Percentiles rank a stretch among this genome's conserved stretches.
These are phyloP conservation scores for Fermentozyma sake DNA, from an alignment of 1,139 yeast genomes.

Conservation along the genomic window DNA sequence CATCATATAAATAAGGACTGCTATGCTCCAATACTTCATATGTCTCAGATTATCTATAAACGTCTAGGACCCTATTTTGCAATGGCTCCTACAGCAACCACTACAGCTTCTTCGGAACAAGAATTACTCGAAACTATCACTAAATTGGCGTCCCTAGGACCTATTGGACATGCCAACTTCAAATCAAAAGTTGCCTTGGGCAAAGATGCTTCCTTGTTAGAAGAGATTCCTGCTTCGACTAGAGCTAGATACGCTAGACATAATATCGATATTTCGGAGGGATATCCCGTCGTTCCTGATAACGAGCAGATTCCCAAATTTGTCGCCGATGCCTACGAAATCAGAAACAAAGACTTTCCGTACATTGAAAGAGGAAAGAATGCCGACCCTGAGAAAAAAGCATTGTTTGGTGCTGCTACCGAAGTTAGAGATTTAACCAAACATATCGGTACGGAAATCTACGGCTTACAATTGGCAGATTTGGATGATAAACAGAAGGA, in stretches of 20 bases:
- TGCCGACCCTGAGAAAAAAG: constrained; percentile 18
- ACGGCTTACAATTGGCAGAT: constrained; percentile 15
- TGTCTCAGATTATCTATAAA: too few species aligned
- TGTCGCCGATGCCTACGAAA: constrained; percentile 13
- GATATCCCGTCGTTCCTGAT: constrained; percentile 13
- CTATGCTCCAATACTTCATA: too few species aligned
- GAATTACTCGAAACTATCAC: constrained; percentile 9
- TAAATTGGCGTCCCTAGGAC: constrained; percentile 9
- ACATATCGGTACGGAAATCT: constrained; percentile 17
- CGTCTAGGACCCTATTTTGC: too few species aligned
- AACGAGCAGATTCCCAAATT: constrained; percentile 11
- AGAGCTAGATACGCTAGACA: constrained; percentile 12
- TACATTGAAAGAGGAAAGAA: constrained; percentile 14
- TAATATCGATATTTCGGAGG: constrained; percentile 12
- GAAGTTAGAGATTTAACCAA: constrained; percentile 15
- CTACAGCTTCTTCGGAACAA: constrained; percentile 5
- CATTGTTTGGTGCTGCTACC: constrained; percentile 15
- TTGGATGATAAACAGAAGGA: constrained; percentile 28
- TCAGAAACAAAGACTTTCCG: constrained; percentile 13
- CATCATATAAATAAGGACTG: too few species aligned
- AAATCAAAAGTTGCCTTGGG: constrained; percentile 4
- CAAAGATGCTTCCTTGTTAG: constrained; percentile 7
- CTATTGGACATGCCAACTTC: constrained; percentile 7
- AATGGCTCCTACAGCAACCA: constrained; percentile 11
- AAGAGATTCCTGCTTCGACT: constrained; percentile 11